Percentiles rank a stretch among this genome's conserved stretches.
Conservation (phyloP, 805 yeast genomes). For the Komagataella ulmi region DNA sequence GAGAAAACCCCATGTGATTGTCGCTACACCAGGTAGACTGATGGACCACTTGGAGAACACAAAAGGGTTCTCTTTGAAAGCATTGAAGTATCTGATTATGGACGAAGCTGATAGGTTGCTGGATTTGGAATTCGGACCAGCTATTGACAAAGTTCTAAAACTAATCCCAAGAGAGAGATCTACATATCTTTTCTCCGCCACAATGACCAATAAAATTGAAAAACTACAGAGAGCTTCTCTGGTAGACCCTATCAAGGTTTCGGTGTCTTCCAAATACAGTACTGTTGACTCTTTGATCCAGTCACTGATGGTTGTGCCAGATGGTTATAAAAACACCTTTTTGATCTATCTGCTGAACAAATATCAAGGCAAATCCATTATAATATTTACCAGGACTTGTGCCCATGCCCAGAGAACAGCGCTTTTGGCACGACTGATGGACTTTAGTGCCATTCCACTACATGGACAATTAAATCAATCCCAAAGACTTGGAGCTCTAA, state of each 20-base stretch:
- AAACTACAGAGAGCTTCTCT: conserved; percentile 90
- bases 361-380: conserved; percentile 69
- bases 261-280: conserved; percentile 78
- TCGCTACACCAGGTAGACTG: conserved; percentile 84
- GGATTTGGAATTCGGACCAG: conserved; percentile 96
- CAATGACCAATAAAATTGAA: conserved; percentile 91
- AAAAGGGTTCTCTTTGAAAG: conserved; percentile 73
- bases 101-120: conserved; percentile 95
- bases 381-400: conserved; percentile 87
- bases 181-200: conserved; percentile 86
- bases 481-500: conserved; percentile 71
- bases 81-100: conserved; percentile 74
- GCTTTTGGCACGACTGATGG: conserved; percentile 62
- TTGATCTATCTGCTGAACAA: conserved; percentile 77
- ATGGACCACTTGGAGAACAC: conserved; percentile 92
- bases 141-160: conserved; percentile 71
- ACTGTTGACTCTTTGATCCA: conserved; percentile 93
- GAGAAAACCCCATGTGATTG: conserved; percentile 88
- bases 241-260: conserved; percentile 77
- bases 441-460: conserved; percentile 82
- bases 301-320: conserved; percentile 80
- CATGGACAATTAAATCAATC: conserved; percentile 88
- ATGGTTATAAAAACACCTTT: conserved; percentile 83
- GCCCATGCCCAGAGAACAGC: conserved; percentile 92
- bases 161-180: conserved; percentile 78